phyloP scores from a whole-genome alignment of 2,329 filamentous ascomycete species.

The Colletotrichum graminicola region DNA sequence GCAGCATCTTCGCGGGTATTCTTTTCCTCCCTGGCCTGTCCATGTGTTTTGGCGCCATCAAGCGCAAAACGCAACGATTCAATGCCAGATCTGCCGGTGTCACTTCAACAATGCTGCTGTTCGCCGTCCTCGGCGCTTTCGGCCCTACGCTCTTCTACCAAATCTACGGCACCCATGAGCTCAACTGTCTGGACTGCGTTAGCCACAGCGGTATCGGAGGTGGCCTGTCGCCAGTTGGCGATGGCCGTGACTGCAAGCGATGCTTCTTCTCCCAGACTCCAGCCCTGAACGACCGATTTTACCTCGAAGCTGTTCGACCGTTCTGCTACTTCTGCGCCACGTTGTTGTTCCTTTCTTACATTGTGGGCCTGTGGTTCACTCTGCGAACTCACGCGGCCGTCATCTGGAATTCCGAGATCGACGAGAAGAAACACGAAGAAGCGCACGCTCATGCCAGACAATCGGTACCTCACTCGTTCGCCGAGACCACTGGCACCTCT shows the following conservation, averaged over 20 bases:
- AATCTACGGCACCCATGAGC: constrained; percentile 96
- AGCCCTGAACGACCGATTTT: constrained; percentile 88
- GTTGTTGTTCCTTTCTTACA: constrained; percentile 90
- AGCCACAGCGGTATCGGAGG: constrained; percentile 57
- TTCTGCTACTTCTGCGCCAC: constrained; percentile 92
- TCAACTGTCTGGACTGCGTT: constrained; percentile 81
- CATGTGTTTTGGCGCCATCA: constrained; percentile 98
- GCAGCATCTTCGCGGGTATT: constrained; percentile 97
- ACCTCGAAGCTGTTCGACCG: constrained; percentile 88
- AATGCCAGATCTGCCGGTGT: constrained; percentile 97
- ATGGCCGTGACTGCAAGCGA: constrained; percentile 82
- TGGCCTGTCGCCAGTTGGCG: constrained; percentile 48
- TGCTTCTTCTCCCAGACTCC: constrained; percentile 95
- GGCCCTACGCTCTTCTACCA: constrained; percentile 98
- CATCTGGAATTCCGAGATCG: constrained; percentile 90
- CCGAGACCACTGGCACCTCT: constrained; percentile 61
- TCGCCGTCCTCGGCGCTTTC: constrained; percentile 95
- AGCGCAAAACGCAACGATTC: constrained; percentile 98
- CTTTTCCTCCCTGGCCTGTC: constrained; percentile 94
- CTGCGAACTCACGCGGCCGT: constrained; percentile 94
- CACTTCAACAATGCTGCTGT: constrained; percentile 97
- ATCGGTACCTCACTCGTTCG: constrained; percentile 54
- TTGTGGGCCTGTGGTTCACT: constrained; percentile 95
- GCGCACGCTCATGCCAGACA: constrained; percentile 50
- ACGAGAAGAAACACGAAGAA: constrained; percentile 79